A percentile compares a stretch with the other conserved stretches of the same genome.
Conservation (phyloP, 2,329 filamentous ascomycete genomes). For the Didymella exigua region DNA sequence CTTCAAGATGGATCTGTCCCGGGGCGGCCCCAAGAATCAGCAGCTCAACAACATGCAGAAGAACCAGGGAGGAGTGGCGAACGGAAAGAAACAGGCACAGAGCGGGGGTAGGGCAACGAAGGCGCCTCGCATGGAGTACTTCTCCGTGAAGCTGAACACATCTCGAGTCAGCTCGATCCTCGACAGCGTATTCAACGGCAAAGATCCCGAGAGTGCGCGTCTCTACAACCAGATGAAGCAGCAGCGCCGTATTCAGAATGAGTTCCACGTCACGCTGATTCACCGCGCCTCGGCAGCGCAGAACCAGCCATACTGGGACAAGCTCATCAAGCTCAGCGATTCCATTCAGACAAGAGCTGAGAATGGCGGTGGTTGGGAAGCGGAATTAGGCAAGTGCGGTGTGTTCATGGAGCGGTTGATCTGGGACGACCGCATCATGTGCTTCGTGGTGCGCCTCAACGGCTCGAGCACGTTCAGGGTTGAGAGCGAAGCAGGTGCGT, state of each 20-base stretch:
- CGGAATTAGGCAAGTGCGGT: slow-evolving; percentile 67
- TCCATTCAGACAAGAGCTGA: slow-evolving; percentile 37
- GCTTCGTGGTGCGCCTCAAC: slow-evolving; percentile 74
- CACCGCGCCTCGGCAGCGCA: slow-evolving; percentile 71
- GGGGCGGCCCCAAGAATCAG: slow-evolving; percentile 38
- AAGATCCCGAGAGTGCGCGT: slow-evolving; percentile 59
- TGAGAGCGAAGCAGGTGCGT: slow-evolving; percentile 24
- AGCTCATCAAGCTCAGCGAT: slow-evolving; percentile 67
- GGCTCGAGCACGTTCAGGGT: slow-evolving; percentile 33
- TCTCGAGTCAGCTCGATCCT: slow-evolving; percentile 63
- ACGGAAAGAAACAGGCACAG: slow-evolving; percentile 23
- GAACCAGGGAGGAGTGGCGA: slow-evolving; percentile 27
- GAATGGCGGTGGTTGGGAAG: slow-evolving; percentile 50
- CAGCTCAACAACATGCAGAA: slow-evolving; percentile 44
- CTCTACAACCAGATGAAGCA: slow-evolving; percentile 80
- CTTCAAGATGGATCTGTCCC: slow-evolving; percentile 75
- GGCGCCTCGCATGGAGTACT: slow-evolving; percentile 65
- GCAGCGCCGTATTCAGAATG: slow-evolving; percentile 74
- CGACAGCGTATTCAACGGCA: slow-evolving; percentile 69
- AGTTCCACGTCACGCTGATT: slow-evolving; percentile 93
- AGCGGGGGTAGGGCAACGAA: slow-evolving; percentile 56
- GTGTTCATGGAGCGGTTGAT: slow-evolving; percentile 71
- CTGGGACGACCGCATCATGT: slow-evolving; percentile 88
- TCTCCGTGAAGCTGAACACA: slow-evolving; percentile 62
- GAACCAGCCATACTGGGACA: slow-evolving; percentile 74